phyloP scores from a whole-genome alignment of 805 yeast species.

The Candida hungchunana region DNA sequence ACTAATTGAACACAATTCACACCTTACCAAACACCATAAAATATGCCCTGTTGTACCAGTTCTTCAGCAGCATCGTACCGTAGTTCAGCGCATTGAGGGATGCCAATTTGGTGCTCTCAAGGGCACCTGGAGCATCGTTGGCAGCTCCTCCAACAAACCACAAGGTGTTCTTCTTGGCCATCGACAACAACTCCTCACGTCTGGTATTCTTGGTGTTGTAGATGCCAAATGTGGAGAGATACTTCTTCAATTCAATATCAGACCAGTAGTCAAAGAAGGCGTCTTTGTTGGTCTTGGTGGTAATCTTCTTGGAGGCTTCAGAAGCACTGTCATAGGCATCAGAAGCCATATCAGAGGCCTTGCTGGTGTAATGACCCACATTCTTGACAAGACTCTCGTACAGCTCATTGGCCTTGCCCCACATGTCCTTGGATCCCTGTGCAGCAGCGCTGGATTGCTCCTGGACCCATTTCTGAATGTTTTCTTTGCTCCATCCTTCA shows the following conservation, averaged over 20 bases:
- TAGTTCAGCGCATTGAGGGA: slow-evolving; percentile 9
- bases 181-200: slow-evolving; percentile 33
- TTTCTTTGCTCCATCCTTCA: slow-evolving; percentile 36
- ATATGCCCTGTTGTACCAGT: slow-evolving; percentile 9
- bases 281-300: slow-evolving; percentile 13
- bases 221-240: slow-evolving; percentile 40
- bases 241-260: slow-evolving; percentile 37
- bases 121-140: slow-evolving; percentile 2
- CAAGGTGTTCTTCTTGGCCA: slow-evolving; percentile 39
- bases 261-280: slow-evolving; percentile 38
- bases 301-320: not conserved
- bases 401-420: slow-evolving; percentile 22
- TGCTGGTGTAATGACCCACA: slow-evolving; percentile 12
- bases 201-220: slow-evolving; percentile 25
- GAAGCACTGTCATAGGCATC: slow-evolving; percentile 8
- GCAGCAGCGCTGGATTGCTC: slow-evolving; percentile 28
- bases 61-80: slow-evolving; percentile 5
- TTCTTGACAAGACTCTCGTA: slow-evolving; percentile 17
- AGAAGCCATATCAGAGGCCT: slow-evolving; percentile 16
- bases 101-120: slow-evolving; percentile 9
- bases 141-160: slow-evolving; percentile 32
- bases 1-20: not conserved
- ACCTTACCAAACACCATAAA: slow-evolving; percentile 6
- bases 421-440: slow-evolving; percentile 20
- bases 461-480: slow-evolving; percentile 37